A percentile compares a stretch with the other conserved stretches of the same genome.
Evolutionary conservation across 1,139 yeast species (phyloP).

Genomic region (Hanseniaspora sp.): DNA sequence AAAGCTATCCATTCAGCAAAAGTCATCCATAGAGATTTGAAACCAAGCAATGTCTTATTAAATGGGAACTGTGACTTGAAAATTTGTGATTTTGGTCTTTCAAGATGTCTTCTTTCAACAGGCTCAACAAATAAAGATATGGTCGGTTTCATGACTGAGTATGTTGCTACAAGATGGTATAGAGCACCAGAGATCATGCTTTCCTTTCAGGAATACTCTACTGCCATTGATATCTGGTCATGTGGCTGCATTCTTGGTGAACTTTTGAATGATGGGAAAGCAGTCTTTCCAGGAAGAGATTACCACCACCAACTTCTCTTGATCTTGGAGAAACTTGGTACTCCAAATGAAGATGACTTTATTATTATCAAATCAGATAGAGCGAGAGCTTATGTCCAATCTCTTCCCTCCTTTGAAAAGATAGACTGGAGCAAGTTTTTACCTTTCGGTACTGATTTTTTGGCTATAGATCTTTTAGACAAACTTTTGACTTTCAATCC

Average conservation of each 20-base stretch:
- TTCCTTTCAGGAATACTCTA: conserved; percentile 55
- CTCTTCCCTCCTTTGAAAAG: conserved; percentile 45
- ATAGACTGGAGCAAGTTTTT: conserved; percentile 37
- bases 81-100: conserved; percentile 87
- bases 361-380: conserved; percentile 47
- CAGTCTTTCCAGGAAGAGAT: conserved; percentile 73
- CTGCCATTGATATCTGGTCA: conserved; percentile 69
- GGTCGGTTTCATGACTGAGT: conserved; percentile 51
- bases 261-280: conserved; percentile 43
- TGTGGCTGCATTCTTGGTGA: conserved; percentile 71
- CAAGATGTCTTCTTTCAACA: conserved; percentile 68
- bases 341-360: conserved; percentile 50
- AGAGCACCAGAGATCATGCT: conserved; percentile 73
- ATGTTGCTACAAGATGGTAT: conserved; percentile 74
- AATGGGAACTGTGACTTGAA: conserved; percentile 88
- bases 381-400: conserved; percentile 50
- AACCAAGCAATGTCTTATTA: conserved; percentile 73
- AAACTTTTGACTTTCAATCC: conserved; percentile 56
- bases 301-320: conserved; percentile 55
- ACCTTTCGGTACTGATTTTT: conserved; percentile 36
- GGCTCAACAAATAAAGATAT: conserved; percentile 32
- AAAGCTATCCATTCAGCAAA: conserved; percentile 38
- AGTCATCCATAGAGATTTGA: conserved; percentile 77
- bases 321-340: conserved; percentile 52
- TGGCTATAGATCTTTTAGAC: conserved; percentile 51